Base-by-base conservation (phyloP, 169 alveolate genomes). In the Eimeria sp. region DNA sequence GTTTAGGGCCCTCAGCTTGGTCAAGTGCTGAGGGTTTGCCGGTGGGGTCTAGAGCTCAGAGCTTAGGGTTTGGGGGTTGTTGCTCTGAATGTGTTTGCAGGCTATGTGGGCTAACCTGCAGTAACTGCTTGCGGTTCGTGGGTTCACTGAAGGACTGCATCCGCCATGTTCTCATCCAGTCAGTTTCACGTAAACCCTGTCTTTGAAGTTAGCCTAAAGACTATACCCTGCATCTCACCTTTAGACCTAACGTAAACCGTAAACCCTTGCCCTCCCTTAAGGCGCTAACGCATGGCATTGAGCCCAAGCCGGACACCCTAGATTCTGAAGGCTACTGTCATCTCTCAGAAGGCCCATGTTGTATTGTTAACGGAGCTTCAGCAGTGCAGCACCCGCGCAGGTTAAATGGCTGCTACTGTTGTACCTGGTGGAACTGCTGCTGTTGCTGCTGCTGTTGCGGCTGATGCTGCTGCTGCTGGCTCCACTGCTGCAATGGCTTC, bases 41-140 rank as follows among this genome's bases (percentile, higher is more conserved):
- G 10, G 68, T n/a, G 20, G 58, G 83, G 80, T 49, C 27, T 43
- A 49, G 87, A 43, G 64, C 13, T 43, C 23, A 43, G 14, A 25
- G 62, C 25, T 14, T 80, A 80, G n/a, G 49, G 89, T 27, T 80
- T 52, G 68, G 89, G 71, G 9, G 14, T 80, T 6, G 25, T 64
- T 33, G 93, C 11, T 87, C 0, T 40, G 64, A 23, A 52, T 64
- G 72, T 37, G 1, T 40, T 60, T 40, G 64, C 83, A 87, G 93
- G 93, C 68, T 87, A 25, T 87, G 93, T 40, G 93, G 93, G 80
- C 56, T 62, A 33, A 64, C 66, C 37, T 62, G 93, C 64, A 43
- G 80, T 58, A 87, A 87, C 46, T 87, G 93, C n/a, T 23, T 87
- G n/a, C 60, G 93, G n/a, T 87, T 87, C 25, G 83, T 87, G 49